These are phyloP conservation scores for Phytophthora pinifolia DNA, from an alignment of 352 stramenopile genomes.

Conservation along the genomic window DNA sequence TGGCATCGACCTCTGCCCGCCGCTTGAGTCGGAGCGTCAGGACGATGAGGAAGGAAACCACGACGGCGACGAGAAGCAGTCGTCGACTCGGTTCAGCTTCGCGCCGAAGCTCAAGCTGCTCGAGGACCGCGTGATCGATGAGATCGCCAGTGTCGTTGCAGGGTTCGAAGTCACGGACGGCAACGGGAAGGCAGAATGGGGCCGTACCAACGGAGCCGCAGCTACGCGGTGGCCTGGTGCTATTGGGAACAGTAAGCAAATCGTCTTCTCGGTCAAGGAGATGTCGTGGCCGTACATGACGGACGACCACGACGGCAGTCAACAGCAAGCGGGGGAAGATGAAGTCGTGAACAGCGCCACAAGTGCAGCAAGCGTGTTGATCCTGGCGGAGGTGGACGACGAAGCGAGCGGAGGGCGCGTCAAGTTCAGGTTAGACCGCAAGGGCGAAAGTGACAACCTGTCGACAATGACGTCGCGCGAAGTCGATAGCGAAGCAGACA, in stretches of 20 bases:
- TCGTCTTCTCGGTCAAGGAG: slow-evolving; percentile 76
- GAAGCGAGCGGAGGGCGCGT: slow-evolving; percentile 58
- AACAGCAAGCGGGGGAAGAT: slow-evolving; percentile 26
- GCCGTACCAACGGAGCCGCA: slow-evolving; percentile 14
- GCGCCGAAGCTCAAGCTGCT: slow-evolving; percentile 59
- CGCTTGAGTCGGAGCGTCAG: slow-evolving; percentile 16
- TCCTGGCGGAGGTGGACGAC: slow-evolving; percentile 70
- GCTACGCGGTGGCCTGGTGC: slow-evolving; percentile 26
- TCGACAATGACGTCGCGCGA: slow-evolving; percentile 1
- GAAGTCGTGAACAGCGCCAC: slow-evolving; percentile 27
- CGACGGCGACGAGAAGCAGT: slow-evolving; percentile 30
- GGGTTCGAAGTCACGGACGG: slow-evolving; percentile 59
- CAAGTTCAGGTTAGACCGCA: slow-evolving; percentile 72
- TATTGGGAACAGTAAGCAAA: slow-evolving; percentile 49
- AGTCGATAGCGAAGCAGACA: slow-evolving; percentile 12
- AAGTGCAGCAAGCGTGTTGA: slow-evolving; percentile 50
- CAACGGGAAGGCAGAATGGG: slow-evolving; percentile 20
- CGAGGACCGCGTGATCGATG: slow-evolving; percentile 71
- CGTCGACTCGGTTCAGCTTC: slow-evolving; percentile 29
- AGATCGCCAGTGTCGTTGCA: slow-evolving; percentile 65
- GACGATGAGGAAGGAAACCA: slow-evolving; percentile 4
- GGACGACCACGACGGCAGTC: slow-evolving; percentile 16
- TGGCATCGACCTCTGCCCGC: slow-evolving; percentile 65
- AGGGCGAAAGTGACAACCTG: slow-evolving; percentile 14
- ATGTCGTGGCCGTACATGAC: slow-evolving; percentile 79